Percentiles rank a stretch among this genome's conserved stretches.
phyloP scores from a whole-genome alignment of 2,329 filamentous ascomycete genomes.

The Scytalidium sp. region DNA sequence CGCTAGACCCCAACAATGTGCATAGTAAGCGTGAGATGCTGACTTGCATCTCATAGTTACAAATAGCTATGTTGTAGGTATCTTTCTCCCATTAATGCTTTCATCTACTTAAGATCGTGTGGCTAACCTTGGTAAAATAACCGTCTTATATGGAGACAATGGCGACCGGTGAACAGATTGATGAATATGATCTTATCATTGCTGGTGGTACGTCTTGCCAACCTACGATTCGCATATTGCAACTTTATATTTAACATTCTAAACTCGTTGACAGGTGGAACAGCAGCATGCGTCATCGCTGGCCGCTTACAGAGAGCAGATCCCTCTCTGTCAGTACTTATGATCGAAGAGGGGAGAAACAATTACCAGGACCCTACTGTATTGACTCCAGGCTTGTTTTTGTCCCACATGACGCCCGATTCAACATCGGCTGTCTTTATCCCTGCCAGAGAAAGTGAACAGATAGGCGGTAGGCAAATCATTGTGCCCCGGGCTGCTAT shows the following conservation, averaged over 20 bases:
- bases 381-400: constrained; percentile 47
- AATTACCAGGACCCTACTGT: constrained; percentile 48
- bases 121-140: too few species aligned
- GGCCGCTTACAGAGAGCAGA: constrained; percentile 48
- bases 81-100: too few species aligned
- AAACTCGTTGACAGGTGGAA: too few species aligned
- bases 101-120: too few species aligned
- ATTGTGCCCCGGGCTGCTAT: constrained; percentile 42
- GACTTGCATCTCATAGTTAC: too few species aligned
- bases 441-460: constrained; percentile 39
- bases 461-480: constrained; percentile 42
- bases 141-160: too few species aligned
- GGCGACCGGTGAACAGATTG: constrained; percentile 16
- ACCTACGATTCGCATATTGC: neutral
- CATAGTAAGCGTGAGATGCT: too few species aligned
- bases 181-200: constrained; percentile 4
- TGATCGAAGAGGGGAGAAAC: constrained; percentile 52
- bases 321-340: constrained; percentile 44
- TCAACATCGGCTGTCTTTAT: constrained; percentile 50
- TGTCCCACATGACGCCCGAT: constrained; percentile 42
- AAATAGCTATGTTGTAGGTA: too few species aligned
- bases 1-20: too few species aligned
- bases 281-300: constrained; percentile 47
- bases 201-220: constrained; percentile 1
- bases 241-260: neutral